A percentile compares a stretch with the other conserved stretches of the same genome.
These are phyloP conservation scores for Fomitopsis betulina DNA, from an alignment of 1,284 basidiomycete species.

Conservation along the genomic window DNA sequence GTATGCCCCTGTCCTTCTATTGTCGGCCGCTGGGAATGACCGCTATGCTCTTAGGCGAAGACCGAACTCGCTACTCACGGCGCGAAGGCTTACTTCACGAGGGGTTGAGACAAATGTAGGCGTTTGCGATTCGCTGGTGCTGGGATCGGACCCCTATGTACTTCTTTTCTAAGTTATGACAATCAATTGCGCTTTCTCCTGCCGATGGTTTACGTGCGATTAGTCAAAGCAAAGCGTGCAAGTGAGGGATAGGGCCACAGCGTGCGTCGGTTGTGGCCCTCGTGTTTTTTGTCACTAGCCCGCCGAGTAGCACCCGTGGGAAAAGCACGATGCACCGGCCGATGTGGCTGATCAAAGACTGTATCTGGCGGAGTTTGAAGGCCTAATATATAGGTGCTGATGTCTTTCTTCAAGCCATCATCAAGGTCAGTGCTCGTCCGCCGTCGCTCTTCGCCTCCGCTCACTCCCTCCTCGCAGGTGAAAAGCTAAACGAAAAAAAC, in stretches of 20 bases:
- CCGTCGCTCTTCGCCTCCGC: constrained; percentile 11
- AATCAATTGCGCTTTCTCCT: background rate
- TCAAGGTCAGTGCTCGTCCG: constrained; percentile 32
- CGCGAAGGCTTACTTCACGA: constrained; percentile 82
- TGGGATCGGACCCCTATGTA: background rate
- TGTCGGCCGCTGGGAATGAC: background rate
- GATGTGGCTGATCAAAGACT: constrained; percentile 6
- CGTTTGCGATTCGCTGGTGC: background rate
- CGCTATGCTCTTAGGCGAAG: constrained; percentile 78
- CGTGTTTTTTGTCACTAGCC: no score
- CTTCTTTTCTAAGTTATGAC: constrained; percentile 6
- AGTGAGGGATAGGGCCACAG: background rate
- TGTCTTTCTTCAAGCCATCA: constrained; percentile 38
- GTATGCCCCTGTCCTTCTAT: constrained; percentile 34
- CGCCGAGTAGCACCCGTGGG: background rate
- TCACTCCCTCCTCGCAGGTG: constrained; percentile 14
- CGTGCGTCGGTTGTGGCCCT: background rate
- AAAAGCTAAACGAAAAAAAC: constrained; percentile 46
- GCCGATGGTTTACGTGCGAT: background rate
- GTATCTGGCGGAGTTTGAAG: constrained; percentile 34
- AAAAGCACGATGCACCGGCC: background rate
- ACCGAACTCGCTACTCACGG: constrained; percentile 82
- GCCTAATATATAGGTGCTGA: constrained; percentile 16
- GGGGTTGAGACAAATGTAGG: constrained; percentile 43
- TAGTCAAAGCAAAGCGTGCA: constrained; percentile 7